Base-by-base conservation (phyloP, 495 filamentous ascomycete species). In the Glutinoglossum americanum region DNA sequence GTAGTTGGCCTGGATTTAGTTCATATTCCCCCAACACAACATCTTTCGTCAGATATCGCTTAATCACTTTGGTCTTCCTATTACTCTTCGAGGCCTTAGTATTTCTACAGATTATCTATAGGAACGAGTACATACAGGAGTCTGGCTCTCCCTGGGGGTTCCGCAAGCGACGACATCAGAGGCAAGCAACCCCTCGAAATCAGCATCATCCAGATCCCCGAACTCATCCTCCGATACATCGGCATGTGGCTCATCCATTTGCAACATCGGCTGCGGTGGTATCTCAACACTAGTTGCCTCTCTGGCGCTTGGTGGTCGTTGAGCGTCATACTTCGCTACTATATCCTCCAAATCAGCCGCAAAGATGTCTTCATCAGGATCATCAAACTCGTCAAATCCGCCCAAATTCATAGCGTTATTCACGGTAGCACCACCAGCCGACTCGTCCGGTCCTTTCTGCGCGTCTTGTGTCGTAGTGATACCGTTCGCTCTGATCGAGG, bases 11-110 rank as follows among this genome's bases (percentile, higher is more conserved):
- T 62, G 72, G 76, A 15, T 73, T 68, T 67, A 76, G 79, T 57
- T 69, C 68, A 70, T 87, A 92, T 27, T 77, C 71, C 62, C 74
- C 73, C 59, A 87, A 74, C 32, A 81, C 74, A 61, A 86, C 77
- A 61, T 81, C 77, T 60, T 80, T 83, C 57, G 94, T 73, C 49
- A 84, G 71, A 70, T 90, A 94, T 55, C 89, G 82, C 66, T 92
- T 85, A 62, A 94, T 88, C 44, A 80, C 78, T 69, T 76, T 78
- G 59, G 75, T 70, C 66, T 77, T 79, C 67, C 51, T 64, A 60
- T 66, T 57, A 63, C 65, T 66, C 67, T 80, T 61, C 51, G 33
- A 65, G 47, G 55, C 62, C 67, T 79, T 75, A 78, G 75, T 64
- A 66, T 63, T 53, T 53, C 49, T 53, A 53, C 60, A 62, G 63